Conservation (phyloP, 495 filamentous ascomycete genomes). For the Daldinia childiae region DNA sequence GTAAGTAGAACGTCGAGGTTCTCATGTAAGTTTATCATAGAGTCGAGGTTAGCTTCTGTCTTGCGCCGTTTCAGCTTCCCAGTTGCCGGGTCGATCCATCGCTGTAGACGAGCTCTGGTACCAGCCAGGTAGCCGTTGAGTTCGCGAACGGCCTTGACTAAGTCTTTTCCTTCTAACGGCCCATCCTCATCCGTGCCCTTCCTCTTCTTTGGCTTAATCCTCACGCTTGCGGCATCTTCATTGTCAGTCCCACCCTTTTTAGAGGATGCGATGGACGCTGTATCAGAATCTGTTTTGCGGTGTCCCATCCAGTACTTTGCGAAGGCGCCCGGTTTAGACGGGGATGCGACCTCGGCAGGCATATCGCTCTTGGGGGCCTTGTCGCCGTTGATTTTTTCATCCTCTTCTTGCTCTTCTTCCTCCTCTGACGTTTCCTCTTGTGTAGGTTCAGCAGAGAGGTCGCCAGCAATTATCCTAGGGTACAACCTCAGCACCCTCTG, state of each 20-base stretch:
- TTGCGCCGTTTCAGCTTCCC: conserved; percentile 73
- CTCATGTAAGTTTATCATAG: conserved; percentile 56
- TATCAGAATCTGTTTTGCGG: conserved; percentile 65
- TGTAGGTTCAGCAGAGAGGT: conserved; percentile 66
- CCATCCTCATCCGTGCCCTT: conserved; percentile 48
- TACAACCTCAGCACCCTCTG: conserved; percentile 88
- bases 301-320: conserved; percentile 63
- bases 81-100: conserved; percentile 77
- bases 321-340: conserved; percentile 54
- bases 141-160: conserved; percentile 80
- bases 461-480: conserved; percentile 83
- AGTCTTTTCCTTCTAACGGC: conserved; percentile 77
- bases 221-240: conserved; percentile 60
- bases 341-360: conserved; percentile 50
- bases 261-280: conserved; percentile 72
- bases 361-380: conserved; percentile 47
- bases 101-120: conserved; percentile 80
- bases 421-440: conserved; percentile 50
- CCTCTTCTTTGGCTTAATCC: conserved; percentile 40
- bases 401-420: conserved; percentile 57
- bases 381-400: conserved; percentile 60
- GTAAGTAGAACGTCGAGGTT: conserved; percentile 59
- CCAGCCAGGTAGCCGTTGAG: conserved; percentile 87
- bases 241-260: conserved; percentile 54
- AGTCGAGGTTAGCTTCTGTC: conserved; percentile 58